Base-by-base conservation (phyloP, 257 asterid genomes). In the Ilex aquifolium region DNA sequence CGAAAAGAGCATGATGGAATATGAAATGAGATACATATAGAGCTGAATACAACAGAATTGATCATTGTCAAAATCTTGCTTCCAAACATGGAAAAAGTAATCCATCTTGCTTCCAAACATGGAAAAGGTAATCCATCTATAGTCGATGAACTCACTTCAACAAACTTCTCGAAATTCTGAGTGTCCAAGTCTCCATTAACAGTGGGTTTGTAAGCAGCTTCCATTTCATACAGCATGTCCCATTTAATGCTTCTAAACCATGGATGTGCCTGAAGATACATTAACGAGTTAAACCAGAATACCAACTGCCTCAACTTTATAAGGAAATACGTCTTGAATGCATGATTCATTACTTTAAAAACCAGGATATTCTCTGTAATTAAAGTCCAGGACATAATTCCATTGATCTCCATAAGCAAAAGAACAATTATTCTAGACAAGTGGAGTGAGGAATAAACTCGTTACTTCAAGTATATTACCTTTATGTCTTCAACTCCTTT, bases 101-200 rank as follows among this genome's bases (percentile, higher is more conserved):
- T 6, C 27, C 39, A 60, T 15, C 39, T n/a, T 27, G 46, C 61
- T 30, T 10, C 13, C 51, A 52, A 60, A 36, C 40, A 21, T 13
- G 29, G 49, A 13, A 4, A 16, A 61, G 54, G 3, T 40, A 39
- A 17, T 11, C 27, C 39, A 13, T 57, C 29, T 10, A 65, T 57
- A 66, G 59, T 15, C 15, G 13, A 60, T 27, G 59, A 39, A 75
- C 95, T 77, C 65, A 91, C 97, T 74, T 88, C 96, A 17, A 87
- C 85, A 63, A 92, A 92, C 77, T 92, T 85, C 66, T 92, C 98
- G 6, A 92, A 92, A 78, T 92, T 92, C 77, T 88, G 98, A 4
- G 98, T 92, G 81, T 92, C 97, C 64, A 89, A 72, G 51, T 92
- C 97, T 71, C 99, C 97, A 12, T 80, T 79, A 17, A 92, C 91